A percentile compares a stretch with the other conserved stretches of the same genome.
Evolutionary conservation across 495 filamentous ascomycete genomes (phyloP).

Genomic region (Niebla homalea): DNA sequence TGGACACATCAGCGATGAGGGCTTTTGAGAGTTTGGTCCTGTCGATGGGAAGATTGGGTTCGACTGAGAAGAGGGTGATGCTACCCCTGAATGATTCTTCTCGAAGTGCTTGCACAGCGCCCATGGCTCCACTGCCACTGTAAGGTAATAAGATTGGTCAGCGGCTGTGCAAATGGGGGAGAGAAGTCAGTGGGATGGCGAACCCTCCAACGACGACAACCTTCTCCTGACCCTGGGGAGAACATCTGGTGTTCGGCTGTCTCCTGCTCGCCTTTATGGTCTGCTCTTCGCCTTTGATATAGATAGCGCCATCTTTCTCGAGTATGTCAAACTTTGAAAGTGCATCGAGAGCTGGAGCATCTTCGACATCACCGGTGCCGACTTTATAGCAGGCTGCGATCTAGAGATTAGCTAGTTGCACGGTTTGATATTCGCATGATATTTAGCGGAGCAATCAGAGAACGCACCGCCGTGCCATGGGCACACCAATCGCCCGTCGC

Average conservation of each 20-base stretch:
- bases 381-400: slow-evolving; percentile 71
- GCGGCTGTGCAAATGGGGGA: neutral
- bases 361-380: slow-evolving; percentile 82
- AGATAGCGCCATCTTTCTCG: slow-evolving; percentile 69
- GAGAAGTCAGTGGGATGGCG: slow-evolving; percentile 10
- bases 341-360: slow-evolving; percentile 78
- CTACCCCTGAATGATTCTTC: slow-evolving; percentile 66
- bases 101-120: slow-evolving; percentile 66
- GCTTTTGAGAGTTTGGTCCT: slow-evolving; percentile 94
- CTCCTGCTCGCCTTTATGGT: slow-evolving; percentile 66
- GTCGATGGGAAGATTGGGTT: slow-evolving; percentile 78
- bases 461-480: slow-evolving; percentile 84
- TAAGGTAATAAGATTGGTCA: slow-evolving; percentile 9
- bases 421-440: neutral
- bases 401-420: no score
- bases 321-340: slow-evolving; percentile 66
- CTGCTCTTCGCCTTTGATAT: slow-evolving; percentile 66
- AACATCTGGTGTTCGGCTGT: slow-evolving; percentile 60
- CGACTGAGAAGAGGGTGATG: slow-evolving; percentile 74
- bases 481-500: slow-evolving; percentile 74
- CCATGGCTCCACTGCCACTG: slow-evolving; percentile 68
- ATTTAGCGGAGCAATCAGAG: neutral
- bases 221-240: slow-evolving; percentile 47
- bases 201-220: slow-evolving; percentile 79
- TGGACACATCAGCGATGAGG: slow-evolving; percentile 65